A percentile compares a stretch with the other conserved stretches of the same genome.
Evolutionary conservation across 1,139 yeast species (phyloP).

Genomic region (Kazachstania sp.): DNA sequence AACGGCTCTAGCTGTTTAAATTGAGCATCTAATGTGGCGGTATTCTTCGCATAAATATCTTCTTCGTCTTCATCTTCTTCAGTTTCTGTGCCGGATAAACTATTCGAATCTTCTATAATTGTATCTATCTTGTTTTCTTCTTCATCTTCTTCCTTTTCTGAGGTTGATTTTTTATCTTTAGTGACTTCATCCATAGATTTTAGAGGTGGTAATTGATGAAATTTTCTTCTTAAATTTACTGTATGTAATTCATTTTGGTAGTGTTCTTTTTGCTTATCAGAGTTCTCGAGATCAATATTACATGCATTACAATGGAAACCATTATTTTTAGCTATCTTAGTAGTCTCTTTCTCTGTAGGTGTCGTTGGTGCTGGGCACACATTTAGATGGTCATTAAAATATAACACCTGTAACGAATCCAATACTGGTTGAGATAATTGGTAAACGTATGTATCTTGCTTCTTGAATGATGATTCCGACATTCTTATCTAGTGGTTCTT

Average conservation of each 20-base stretch:
- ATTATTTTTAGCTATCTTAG: constrained; percentile 1
- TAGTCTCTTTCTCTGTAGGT: neutral
- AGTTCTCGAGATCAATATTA: constrained; percentile 24
- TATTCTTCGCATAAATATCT: neutral
- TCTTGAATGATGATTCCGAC: constrained; percentile 11
- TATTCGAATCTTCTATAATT: neutral
- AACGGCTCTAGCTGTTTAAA: neutral
- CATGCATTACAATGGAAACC: constrained; percentile 18
- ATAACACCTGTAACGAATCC: constrained; percentile 44
- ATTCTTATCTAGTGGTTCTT: too few relatives aligned
- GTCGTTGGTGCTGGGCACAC: constrained; percentile 8
- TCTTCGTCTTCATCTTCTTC: constrained; percentile 5
- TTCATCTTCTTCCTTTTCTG: neutral
- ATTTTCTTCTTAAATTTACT: constrained; percentile 49
- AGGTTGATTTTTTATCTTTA: neutral
- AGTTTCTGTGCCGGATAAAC: constrained; percentile 6
- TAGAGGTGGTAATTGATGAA: constrained; percentile 41
- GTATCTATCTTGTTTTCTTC: neutral
- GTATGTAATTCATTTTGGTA: constrained; percentile 56
- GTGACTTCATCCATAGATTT: constrained; percentile 44
- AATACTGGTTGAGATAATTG: constrained; percentile 39
- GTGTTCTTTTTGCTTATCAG: constrained; percentile 34
- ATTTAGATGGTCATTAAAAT: constrained; percentile 46
- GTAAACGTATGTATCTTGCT: constrained; percentile 46
- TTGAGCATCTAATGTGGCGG: neutral